Percentiles rank a stretch among this genome's conserved stretches.
These are phyloP conservation scores for Aspergillus cejpii DNA, from an alignment of 2,329 filamentous ascomycete species.

Conservation along the genomic window DNA sequence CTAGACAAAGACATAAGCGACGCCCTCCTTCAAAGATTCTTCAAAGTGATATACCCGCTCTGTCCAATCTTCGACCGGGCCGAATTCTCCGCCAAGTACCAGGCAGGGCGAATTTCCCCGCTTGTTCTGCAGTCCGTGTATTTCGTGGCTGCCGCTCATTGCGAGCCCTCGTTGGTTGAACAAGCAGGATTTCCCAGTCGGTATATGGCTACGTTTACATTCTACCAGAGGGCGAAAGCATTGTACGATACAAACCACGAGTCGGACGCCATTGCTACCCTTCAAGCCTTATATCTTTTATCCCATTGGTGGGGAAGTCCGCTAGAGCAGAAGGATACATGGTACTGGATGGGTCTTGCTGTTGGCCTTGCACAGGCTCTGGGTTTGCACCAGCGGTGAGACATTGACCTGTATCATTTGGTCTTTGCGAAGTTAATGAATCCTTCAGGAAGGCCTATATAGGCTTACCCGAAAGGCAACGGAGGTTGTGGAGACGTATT, in stretches of 20 bases:
- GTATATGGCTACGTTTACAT: constrained; percentile 4
- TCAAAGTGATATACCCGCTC: neutral
- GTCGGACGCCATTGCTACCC: constrained; percentile 4
- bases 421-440: neutral
- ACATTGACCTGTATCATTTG: neutral
- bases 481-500: neutral
- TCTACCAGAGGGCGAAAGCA: constrained; percentile 3
- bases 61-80: constrained; percentile 2
- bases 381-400: constrained; percentile 1
- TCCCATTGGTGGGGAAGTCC: constrained; percentile 9
- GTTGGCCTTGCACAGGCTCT: constrained; percentile 6
- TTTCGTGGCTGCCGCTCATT: neutral
- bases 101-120: constrained; percentile 1
- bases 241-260: constrained; percentile 7
- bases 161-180: neutral
- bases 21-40: neutral
- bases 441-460: neutral
- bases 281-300: constrained; percentile 3
- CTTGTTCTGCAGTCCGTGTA: constrained; percentile 4
- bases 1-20: neutral
- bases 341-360: constrained; percentile 7
- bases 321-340: constrained; percentile 8
- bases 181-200: constrained; percentile 1
- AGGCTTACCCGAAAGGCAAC: neutral
- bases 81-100: constrained; percentile 3